Base-by-base conservation (phyloP, 768 basidiomycete species). In the Scleroderma bovista region DNA sequence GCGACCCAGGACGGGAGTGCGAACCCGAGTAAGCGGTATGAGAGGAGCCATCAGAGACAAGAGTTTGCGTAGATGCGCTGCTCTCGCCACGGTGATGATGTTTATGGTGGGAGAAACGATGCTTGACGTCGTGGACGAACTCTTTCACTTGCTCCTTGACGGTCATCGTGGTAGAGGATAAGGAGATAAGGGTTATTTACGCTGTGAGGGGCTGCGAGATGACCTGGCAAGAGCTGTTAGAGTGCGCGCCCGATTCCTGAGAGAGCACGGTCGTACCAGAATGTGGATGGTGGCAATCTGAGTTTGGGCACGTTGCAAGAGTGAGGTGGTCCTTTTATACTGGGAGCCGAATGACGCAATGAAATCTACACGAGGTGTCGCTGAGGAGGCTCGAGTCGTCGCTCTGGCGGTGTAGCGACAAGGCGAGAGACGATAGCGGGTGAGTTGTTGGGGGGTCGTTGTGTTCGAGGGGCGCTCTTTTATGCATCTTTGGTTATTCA, bases 121-220 rank as follows among this genome's bases (percentile, higher is more conserved):
- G 66, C 45, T 67, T 69, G 26, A 69, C 61, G 12, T 61, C 65
- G 11, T 69, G 58, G 12, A 67, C 60, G 20, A 67, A 57, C 0
- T 58, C 63, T 22, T 59, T 63, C 38, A 67, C 63, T 1, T 60
- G 54, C 16, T 60, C 56, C 44, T 62, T 64, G 58, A 66, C 62
- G 23, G 68, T 65, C 67, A 69, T 67, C 19, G 48, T 42, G 24
- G 23, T 16, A 19, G 20, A 3, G 36, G n/a, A n/a, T n/a, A n/a
- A n/a, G n/a, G n/a, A n/a, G n/a, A n/a, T 13, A 41, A 39, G 31
- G 17, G 11, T 2, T 3, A 29, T 32, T n/a, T n/a, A 49, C 31
- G 15, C 40, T 6, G 22, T 20, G 20, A 42, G 33, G 22, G 20
- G 12, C 20, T 26, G 26, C 26, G 9, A 9, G 26, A 9, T 29